phyloP scores from a whole-genome alignment of 2,329 filamentous ascomycete species.

The Fusarium sambucinum region DNA sequence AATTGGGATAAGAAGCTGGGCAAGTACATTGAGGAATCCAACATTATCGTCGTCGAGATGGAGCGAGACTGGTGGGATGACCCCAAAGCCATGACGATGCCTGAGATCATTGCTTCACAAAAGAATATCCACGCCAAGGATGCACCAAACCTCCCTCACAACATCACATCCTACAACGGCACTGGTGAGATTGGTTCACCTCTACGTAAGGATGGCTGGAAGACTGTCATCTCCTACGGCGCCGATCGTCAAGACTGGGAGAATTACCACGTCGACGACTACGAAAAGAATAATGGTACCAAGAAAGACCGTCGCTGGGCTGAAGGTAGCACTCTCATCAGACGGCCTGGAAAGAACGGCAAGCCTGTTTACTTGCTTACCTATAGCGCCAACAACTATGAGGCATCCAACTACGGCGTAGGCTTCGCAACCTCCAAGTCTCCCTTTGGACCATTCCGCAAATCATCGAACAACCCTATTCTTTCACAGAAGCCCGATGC shows the following conservation, averaged over 20 bases:
- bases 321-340: slow-evolving; percentile 52
- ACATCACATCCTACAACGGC: slow-evolving; percentile 53
- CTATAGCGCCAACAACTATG: slow-evolving; percentile 51
- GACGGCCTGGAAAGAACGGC: slow-evolving; percentile 36
- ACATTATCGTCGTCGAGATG: slow-evolving; percentile 54
- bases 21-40: slow-evolving; percentile 55
- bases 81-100: slow-evolving; percentile 51
- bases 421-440: slow-evolving; percentile 52
- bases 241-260: slow-evolving; percentile 53
- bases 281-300: slow-evolving; percentile 50
- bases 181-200: slow-evolving; percentile 52
- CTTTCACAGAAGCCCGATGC: slow-evolving; percentile 49
- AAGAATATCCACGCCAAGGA: slow-evolving; percentile 47
- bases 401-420: slow-evolving; percentile 55
- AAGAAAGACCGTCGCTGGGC: slow-evolving; percentile 55
- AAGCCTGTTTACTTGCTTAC: slow-evolving; percentile 48
- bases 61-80: slow-evolving; percentile 54
- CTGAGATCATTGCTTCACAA: slow-evolving; percentile 49
- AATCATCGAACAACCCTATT: slow-evolving; percentile 50
- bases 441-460: slow-evolving; percentile 51
- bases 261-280: slow-evolving; percentile 54
- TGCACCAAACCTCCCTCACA: slow-evolving; percentile 44
- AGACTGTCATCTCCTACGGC: slow-evolving; percentile 54
- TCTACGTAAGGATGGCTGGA: slow-evolving; percentile 54
- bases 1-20: slow-evolving; percentile 51